phyloP scores from a whole-genome alignment of 1,284 basidiomycete genomes.

The Moesziomyces parantarcticus region DNA sequence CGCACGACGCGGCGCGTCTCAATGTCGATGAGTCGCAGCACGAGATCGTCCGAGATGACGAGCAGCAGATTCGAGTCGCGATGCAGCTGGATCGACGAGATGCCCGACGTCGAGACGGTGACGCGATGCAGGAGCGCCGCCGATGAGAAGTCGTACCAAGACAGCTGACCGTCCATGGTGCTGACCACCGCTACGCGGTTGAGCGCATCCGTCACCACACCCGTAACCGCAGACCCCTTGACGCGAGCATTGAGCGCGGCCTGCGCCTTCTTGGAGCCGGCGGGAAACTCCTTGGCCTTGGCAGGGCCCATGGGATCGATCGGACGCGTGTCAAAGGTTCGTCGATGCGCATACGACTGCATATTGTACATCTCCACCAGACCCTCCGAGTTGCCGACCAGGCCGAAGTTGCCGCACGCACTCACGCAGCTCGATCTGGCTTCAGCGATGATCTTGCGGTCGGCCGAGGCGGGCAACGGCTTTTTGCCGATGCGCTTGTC shows the following conservation, averaged over 20 bases:
- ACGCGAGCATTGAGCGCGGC: conserved; percentile 28
- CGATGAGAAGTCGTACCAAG: conserved; percentile 97
- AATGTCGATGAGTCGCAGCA: conserved; percentile 86
- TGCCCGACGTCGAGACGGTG: conserved; percentile 76
- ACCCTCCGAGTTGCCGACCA: conserved; percentile 71
- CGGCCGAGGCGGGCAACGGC: conserved; percentile 39
- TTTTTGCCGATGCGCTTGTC: conserved; percentile 60
- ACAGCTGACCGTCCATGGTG: conserved; percentile 83
- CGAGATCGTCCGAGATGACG: conserved; percentile 83
- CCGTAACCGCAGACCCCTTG: conserved; percentile 71
- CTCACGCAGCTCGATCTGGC: conserved; percentile 74
- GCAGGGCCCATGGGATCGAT: conserved; percentile 28
- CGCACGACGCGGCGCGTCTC: conserved; percentile 88
- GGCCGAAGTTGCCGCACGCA: conserved; percentile 94
- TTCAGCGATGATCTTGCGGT: conserved; percentile 69
- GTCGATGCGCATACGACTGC: conserved; percentile 88
- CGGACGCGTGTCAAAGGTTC: conserved; percentile 67
- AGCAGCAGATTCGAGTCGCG: conserved; percentile 88
- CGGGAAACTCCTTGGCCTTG: conserved; percentile 38
- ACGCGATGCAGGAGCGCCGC: conserved; percentile 76
- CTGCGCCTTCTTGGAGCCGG: conserved; percentile 31
- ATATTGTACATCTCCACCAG: conserved; percentile 65
- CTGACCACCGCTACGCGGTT: conserved; percentile 84
- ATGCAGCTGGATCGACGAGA: conserved; percentile 81
- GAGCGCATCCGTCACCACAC: conserved; percentile 85